Evolutionary conservation across 2,329 filamentous ascomycete genomes (phyloP).

Genomic region (Cyphellophora attinorum): DNA sequence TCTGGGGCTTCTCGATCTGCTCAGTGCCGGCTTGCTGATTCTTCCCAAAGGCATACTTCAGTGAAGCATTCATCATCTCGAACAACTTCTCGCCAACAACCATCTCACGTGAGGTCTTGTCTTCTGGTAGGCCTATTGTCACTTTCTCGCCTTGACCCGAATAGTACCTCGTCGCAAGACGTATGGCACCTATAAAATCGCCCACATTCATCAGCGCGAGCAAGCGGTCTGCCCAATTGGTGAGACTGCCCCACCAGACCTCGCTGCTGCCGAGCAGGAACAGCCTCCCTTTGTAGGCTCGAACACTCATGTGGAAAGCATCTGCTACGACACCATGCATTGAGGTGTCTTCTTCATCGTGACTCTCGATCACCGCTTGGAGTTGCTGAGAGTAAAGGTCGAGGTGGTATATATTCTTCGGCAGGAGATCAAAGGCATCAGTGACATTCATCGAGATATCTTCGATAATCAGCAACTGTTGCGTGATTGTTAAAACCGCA

Average conservation of each 20-base stretch:
- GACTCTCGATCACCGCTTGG: constrained; percentile 71
- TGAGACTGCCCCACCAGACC: constrained; percentile 78
- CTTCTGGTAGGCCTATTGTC: constrained; percentile 85
- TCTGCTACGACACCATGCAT: constrained; percentile 96
- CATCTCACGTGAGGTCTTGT: constrained; percentile 61
- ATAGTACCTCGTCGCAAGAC: constrained; percentile 85
- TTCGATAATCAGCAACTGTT: constrained; percentile 84
- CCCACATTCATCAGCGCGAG: constrained; percentile 92
- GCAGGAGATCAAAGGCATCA: constrained; percentile 83
- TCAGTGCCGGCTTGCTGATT: constrained; percentile 37
- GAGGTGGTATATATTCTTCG: constrained; percentile 84
- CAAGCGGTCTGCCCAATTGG: constrained; percentile 93
- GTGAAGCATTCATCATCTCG: constrained; percentile 85
- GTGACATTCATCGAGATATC: constrained; percentile 83
- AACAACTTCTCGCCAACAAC: constrained; percentile 82
- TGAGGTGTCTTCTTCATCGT: constrained; percentile 75
- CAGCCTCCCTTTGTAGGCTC: constrained; percentile 83
- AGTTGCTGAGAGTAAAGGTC: constrained; percentile 87
- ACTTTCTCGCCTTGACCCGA: constrained; percentile 85
- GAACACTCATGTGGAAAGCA: constrained; percentile 97
- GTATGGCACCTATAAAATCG: constrained; percentile 88
- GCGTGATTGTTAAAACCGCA: constrained; percentile 85
- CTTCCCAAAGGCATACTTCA: constrained; percentile 77
- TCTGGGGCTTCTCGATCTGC: constrained; percentile 49
- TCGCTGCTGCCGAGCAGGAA: constrained; percentile 94